A percentile compares a stretch with the other conserved stretches of the same genome.
Evolutionary conservation across 2,329 filamentous ascomycete genomes (phyloP).

Genomic region (Basipetospora chlamydospora): DNA sequence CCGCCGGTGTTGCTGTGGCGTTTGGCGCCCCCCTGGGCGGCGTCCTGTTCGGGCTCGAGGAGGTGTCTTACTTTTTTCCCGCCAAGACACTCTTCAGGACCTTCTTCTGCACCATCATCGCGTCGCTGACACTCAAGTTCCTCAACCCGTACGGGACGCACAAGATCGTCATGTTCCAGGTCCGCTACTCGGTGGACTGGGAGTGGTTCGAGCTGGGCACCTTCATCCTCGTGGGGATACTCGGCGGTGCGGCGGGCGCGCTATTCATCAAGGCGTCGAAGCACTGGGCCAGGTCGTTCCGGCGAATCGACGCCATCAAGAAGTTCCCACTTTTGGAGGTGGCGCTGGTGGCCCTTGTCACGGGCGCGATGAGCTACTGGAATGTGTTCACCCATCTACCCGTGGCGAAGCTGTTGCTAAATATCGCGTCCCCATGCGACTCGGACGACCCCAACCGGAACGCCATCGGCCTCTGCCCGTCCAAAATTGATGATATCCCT

Average conservation of each 20-base stretch:
- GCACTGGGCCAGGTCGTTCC: constrained; percentile 79
- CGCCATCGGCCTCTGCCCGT: constrained; percentile 64
- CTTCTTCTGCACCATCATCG: constrained; percentile 95
- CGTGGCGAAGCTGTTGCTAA: constrained; percentile 80
- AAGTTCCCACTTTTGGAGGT: constrained; percentile 76
- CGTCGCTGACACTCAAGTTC: constrained; percentile 83
- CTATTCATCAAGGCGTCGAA: constrained; percentile 94
- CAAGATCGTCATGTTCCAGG: constrained; percentile 94
- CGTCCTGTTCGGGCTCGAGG: constrained; percentile 84
- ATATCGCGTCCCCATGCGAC: constrained; percentile 79
- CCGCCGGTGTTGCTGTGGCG: constrained; percentile 83
- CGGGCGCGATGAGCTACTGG: constrained; percentile 82
- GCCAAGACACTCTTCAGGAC: constrained; percentile 94
- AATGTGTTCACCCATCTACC: constrained; percentile 79
- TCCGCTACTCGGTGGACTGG: constrained; percentile 84
- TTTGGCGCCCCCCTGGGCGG: constrained; percentile 82
- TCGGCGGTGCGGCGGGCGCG: constrained; percentile 75
- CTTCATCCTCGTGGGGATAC: constrained; percentile 73
- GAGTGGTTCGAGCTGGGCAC: constrained; percentile 76
- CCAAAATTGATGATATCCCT: constrained; percentile 59
- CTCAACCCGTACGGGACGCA: constrained; percentile 90
- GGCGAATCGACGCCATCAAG: constrained; percentile 69
- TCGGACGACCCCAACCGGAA: constrained; percentile 48
- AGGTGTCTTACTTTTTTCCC: constrained; percentile 94
- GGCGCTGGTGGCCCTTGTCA: constrained; percentile 69